Conservation (phyloP, 257 asterid species). For the Ilex aquifolium region DNA sequence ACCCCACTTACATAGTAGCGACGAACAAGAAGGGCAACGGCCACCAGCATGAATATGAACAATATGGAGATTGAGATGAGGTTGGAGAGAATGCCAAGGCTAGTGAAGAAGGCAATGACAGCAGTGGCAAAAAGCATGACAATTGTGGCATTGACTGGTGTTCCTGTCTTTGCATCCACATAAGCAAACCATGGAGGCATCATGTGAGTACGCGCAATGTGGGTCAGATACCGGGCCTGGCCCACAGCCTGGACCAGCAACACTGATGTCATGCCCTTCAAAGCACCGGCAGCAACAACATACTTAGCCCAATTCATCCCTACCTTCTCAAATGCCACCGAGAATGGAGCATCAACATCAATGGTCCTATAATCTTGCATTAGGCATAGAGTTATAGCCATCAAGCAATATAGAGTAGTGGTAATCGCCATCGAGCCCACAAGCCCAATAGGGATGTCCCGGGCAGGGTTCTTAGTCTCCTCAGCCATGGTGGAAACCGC, state of each 20-base stretch:
- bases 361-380: slow-evolving; percentile 36
- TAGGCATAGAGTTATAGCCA: slow-evolving; percentile 44
- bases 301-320: slow-evolving; percentile 65
- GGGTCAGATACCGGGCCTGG: slow-evolving; percentile 57
- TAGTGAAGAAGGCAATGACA: slow-evolving; percentile 39
- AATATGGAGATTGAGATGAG: slow-evolving; percentile 46
- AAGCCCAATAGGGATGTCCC: slow-evolving; percentile 55
- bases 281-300: slow-evolving; percentile 47
- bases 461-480: slow-evolving; percentile 45
- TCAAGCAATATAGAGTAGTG: slow-evolving; percentile 34
- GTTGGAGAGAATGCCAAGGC: slow-evolving; percentile 26
- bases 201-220: slow-evolving; percentile 58
- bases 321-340: slow-evolving; percentile 34
- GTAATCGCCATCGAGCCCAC: slow-evolving; percentile 57
- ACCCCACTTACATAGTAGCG: slow-evolving; percentile 42
- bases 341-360: slow-evolving; percentile 37
- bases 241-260: slow-evolving; percentile 48
- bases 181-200: slow-evolving; percentile 58
- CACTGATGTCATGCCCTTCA: slow-evolving; percentile 57
- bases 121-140: slow-evolving; percentile 45
- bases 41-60: slow-evolving; percentile 51
- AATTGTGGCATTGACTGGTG: slow-evolving; percentile 43
- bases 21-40: slow-evolving; percentile 45
- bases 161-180: slow-evolving; percentile 40
- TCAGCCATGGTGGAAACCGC: slow-evolving; percentile 70